A percentile compares a stretch with the other conserved stretches of the same genome.
Evolutionary conservation across 139 green algal genomes (phyloP).

Genomic region (Haematococcus lacustris): DNA sequence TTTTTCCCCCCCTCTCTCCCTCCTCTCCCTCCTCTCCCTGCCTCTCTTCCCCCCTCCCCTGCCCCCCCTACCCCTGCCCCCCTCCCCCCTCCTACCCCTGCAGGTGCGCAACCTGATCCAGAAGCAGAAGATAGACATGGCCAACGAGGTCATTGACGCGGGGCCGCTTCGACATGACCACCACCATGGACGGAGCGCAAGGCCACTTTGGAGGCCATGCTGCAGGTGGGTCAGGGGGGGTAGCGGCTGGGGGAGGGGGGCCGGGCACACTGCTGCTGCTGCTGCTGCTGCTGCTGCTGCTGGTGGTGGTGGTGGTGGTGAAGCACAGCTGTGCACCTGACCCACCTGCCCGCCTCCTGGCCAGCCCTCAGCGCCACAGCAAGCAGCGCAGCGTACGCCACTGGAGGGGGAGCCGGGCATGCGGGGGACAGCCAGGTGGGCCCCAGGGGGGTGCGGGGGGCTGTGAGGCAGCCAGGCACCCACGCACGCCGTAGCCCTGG

Average conservation of each 20-base stretch:
- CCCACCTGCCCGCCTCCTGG: neutral
- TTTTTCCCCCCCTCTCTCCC: too few relatives aligned
- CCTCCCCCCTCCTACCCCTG: too few relatives aligned
- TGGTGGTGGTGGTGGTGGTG: neutral
- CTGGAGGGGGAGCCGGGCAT: neutral
- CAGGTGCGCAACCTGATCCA: slow-evolving; percentile 93
- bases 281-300: neutral
- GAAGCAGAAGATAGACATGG: slow-evolving; percentile 97
- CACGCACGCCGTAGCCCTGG: neutral
- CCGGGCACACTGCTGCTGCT: neutral
- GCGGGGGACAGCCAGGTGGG: neutral
- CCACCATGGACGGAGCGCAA: slow-evolving; percentile 82
- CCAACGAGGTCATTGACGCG: slow-evolving; percentile 91
- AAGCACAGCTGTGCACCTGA: neutral
- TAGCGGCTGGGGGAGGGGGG: neutral
- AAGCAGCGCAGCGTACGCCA: neutral
- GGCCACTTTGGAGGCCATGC: slow-evolving; percentile 73
- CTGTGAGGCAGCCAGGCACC: neutral
- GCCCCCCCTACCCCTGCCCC: too few relatives aligned
- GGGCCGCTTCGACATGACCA: slow-evolving; percentile 90
- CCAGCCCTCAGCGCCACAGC: neutral
- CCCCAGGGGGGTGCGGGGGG: neutral
- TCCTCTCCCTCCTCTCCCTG: too few relatives aligned
- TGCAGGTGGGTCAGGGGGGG: slow-evolving; percentile 36
- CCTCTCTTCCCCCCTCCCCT: too few relatives aligned